A percentile compares a stretch with the other conserved stretches of the same genome.
Evolutionary conservation across 306 rosid genomes (phyloP).

Genomic region (Potentilla sterilis): DNA sequence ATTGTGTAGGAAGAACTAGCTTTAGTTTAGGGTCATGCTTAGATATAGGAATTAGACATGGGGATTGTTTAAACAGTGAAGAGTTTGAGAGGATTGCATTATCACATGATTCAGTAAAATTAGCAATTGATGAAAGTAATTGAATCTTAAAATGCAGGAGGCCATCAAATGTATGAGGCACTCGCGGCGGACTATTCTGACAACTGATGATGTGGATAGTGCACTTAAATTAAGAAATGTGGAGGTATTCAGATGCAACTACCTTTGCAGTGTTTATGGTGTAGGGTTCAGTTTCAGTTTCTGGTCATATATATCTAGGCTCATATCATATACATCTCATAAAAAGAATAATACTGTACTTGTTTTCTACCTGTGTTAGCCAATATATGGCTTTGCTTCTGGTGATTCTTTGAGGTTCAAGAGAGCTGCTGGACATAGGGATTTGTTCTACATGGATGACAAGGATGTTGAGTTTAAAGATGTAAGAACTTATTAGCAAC

Average conservation of each 20-base stretch:
- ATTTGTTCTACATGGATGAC: constrained; percentile 84
- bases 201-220: constrained; percentile 71
- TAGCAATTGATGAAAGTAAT: background rate
- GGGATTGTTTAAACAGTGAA: too few relatives aligned
- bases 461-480: constrained; percentile 88
- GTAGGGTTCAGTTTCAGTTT: background rate
- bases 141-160: constrained; percentile 52
- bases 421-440: constrained; percentile 86
- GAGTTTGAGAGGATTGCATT: background rate
- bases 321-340: background rate
- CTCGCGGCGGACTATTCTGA: constrained; percentile 62
- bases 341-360: background rate
- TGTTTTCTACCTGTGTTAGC: constrained; percentile 45
- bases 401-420: constrained; percentile 71
- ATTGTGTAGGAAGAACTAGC: background rate
- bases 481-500: constrained; percentile 48
- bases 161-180: constrained; percentile 96
- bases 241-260: constrained; percentile 45
- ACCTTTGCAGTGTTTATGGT: background rate
- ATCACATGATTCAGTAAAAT: background rate
- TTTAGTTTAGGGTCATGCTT: constrained; percentile 1
- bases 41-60: background rate
- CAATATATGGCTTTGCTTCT: constrained; percentile 73
- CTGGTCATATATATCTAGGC: constrained; percentile 5
- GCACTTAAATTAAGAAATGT: constrained; percentile 84